A percentile compares a stretch with the other conserved stretches of the same genome.
Conservation (phyloP, 495 filamentous ascomycete species). For the Saxophila tyrrhenica region DNA sequence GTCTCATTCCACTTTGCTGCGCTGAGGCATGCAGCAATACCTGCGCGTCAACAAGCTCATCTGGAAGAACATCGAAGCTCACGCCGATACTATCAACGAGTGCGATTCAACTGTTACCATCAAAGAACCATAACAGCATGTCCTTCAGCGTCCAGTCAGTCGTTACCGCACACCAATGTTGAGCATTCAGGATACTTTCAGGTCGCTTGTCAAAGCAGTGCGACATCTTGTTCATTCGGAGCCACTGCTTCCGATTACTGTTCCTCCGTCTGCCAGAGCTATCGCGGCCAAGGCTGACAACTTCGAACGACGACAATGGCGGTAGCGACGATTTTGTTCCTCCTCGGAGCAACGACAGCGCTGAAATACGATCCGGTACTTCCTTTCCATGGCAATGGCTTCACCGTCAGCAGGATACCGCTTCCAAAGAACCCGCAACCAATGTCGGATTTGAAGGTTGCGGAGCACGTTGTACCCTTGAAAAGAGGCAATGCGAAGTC, state of each 20-base stretch:
- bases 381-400: neutral
- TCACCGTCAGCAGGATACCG: conserved; percentile 6
- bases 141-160: neutral
- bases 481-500: neutral
- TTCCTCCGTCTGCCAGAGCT: neutral
- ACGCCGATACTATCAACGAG: no score
- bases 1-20: neutral
- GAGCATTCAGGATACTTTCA: neutral
- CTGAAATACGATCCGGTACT: neutral
- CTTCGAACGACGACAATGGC: neutral
- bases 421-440: neutral
- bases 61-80: no score
- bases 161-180: neutral
- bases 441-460: conserved; percentile 3
- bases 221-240: neutral
- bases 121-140: neutral
- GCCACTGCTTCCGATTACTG: neutral
- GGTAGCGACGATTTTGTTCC: neutral
- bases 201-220: neutral
- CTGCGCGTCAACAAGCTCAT: neutral
- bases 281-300: neutral
- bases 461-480: conserved; percentile 6
- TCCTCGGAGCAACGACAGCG: neutral
- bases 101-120: neutral
- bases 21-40: neutral